Percentiles rank a stretch among this genome's conserved stretches.
Conservation (phyloP, 2,329 filamentous ascomycete species). For the Diplodia corticola region DNA sequence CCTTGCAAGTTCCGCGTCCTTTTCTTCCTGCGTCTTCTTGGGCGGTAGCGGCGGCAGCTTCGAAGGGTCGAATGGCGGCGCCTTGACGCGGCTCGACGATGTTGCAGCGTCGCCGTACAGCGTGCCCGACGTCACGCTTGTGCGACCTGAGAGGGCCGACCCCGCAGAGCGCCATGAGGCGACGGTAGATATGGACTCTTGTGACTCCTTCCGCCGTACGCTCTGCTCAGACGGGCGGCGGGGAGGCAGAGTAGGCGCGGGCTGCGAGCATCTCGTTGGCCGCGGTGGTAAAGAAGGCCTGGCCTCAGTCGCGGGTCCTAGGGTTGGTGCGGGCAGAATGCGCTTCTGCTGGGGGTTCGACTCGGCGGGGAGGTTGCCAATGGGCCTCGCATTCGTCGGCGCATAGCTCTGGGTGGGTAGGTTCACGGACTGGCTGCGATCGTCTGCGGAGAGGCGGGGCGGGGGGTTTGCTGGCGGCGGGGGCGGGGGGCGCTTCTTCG, state of each 20-base stretch:
- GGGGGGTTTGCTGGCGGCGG: slow-evolving; percentile 41
- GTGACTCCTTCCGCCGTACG: slow-evolving; percentile 36
- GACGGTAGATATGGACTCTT: slow-evolving; percentile 55
- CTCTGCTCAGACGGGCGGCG: slow-evolving; percentile 45
- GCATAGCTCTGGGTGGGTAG: slow-evolving; percentile 43
- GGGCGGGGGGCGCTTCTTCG: slow-evolving; percentile 39
- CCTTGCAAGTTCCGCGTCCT: slow-evolving; percentile 41
- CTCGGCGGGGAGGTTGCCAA: slow-evolving; percentile 43
- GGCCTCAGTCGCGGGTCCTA: slow-evolving; percentile 29
- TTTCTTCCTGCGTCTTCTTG: slow-evolving; percentile 45
- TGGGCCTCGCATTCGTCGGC: slow-evolving; percentile 33
- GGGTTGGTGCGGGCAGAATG: slow-evolving; percentile 12
- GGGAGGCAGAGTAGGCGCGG: slow-evolving; percentile 46
- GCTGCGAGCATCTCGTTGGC: slow-evolving; percentile 35
- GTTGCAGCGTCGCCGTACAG: slow-evolving; percentile 36
- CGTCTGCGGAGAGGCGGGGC: slow-evolving; percentile 35
- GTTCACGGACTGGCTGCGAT: slow-evolving; percentile 41
- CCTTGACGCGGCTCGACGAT: slow-evolving; percentile 45
- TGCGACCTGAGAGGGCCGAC: slow-evolving; percentile 51
- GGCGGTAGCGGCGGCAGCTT: slow-evolving; percentile 57
- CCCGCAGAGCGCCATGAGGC: slow-evolving; percentile 49
- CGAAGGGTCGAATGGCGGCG: slow-evolving; percentile 58
- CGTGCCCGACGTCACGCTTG: slow-evolving; percentile 38
- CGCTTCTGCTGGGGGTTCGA: slow-evolving; percentile 24
- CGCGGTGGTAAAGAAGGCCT: slow-evolving; percentile 53